These are phyloP conservation scores for Coniferiporia sulphurascens DNA, from an alignment of 1,284 basidiomycete genomes.

Conservation along the genomic window DNA sequence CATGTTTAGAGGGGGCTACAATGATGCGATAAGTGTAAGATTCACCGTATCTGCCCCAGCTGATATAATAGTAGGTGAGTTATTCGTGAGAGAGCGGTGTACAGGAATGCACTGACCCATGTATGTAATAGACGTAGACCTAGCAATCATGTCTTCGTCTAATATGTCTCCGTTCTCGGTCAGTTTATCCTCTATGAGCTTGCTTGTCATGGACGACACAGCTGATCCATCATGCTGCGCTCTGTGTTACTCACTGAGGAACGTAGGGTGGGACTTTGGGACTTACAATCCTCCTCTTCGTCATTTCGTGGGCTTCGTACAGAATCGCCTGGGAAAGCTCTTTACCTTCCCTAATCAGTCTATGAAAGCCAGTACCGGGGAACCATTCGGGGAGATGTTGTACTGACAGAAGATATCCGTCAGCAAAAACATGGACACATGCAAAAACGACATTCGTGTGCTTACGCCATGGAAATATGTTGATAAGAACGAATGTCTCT, in stretches of 20 bases:
- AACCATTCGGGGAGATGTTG: conserved; percentile 15
- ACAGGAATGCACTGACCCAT: neutral
- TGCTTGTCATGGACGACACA: conserved; percentile 8
- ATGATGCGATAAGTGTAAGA: neutral
- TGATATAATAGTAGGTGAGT: neutral
- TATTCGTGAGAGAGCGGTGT: neutral
- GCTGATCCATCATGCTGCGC: neutral
- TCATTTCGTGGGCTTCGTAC: conserved; percentile 5
- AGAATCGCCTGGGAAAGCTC: conserved; percentile 4
- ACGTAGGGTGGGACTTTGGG: neutral
- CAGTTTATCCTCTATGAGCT: conserved; percentile 4
- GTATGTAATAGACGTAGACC: neutral
- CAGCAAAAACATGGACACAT: neutral
- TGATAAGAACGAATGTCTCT: conserved; percentile 1
- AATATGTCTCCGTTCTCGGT: conserved; percentile 1
- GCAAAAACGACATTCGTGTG: neutral
- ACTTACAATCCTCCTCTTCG: conserved; percentile 10
- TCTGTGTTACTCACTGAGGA: neutral
- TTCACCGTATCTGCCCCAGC: neutral
- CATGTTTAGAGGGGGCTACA: too few relatives aligned
- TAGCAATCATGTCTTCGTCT: conserved; percentile 4
- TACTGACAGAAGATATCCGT: neutral
- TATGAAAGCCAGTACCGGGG: conserved; percentile 30
- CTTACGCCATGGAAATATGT: neutral
- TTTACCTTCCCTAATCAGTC: conserved; percentile 49